Conservation (phyloP, 352 stramenopile genomes). For the Globisporangium irregulare region DNA sequence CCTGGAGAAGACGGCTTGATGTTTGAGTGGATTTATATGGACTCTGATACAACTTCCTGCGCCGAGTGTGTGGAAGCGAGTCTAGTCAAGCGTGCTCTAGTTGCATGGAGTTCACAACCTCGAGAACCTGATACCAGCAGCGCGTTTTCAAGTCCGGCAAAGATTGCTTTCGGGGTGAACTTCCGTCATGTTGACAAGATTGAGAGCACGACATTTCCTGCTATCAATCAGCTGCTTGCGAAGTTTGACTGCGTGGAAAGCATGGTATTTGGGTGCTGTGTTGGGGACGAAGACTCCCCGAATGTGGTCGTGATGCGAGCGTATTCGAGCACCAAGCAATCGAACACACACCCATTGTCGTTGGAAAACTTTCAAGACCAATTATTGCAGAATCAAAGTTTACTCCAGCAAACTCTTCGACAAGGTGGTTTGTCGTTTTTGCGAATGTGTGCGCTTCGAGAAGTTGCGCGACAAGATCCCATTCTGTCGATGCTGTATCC, state of each 20-base stretch:
- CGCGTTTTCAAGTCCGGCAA: background rate
- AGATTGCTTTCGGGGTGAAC: slow-evolving; percentile 4
- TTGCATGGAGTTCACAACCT: background rate
- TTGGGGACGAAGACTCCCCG: background rate
- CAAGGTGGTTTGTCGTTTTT: slow-evolving; percentile 19
- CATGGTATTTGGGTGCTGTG: slow-evolving; percentile 1
- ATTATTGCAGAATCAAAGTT: background rate
- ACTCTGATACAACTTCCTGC: background rate
- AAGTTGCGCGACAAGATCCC: slow-evolving; percentile 7
- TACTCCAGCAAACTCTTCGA: slow-evolving; percentile 5
- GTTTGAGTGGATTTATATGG: slow-evolving; percentile 25
- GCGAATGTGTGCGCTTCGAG: slow-evolving; percentile 18
- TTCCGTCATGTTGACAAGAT: slow-evolving; percentile 6
- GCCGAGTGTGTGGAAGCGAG: background rate
- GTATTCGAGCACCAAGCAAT: background rate
- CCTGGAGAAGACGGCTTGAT: slow-evolving; percentile 22
- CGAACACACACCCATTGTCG: background rate
- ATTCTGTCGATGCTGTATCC: background rate
- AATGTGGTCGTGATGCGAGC: slow-evolving; percentile 8
- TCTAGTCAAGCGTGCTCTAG: slow-evolving; percentile 3
- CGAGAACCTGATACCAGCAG: background rate
- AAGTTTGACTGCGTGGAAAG: background rate
- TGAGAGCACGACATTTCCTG: background rate
- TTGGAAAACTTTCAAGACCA: slow-evolving; percentile 2
- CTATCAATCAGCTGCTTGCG: background rate